Evolutionary conservation across 257 asterid species (phyloP).

Genomic region (Mentha longifolia): DNA sequence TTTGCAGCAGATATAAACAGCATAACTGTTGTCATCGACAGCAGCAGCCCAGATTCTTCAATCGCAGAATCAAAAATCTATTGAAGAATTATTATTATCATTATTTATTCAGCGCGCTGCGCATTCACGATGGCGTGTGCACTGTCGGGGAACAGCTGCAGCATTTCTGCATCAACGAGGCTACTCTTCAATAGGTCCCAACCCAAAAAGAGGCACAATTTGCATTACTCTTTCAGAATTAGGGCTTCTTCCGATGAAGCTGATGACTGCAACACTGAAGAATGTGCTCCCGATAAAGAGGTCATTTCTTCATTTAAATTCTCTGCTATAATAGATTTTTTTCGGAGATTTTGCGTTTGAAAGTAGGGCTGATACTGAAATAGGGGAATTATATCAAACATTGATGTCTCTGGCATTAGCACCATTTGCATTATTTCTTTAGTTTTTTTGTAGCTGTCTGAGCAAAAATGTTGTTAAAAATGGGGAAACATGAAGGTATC

Average conservation of each 20-base stretch:
- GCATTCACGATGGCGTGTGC: conserved; percentile 46
- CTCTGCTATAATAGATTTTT: not conserved
- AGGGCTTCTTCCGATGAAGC: conserved; percentile 60
- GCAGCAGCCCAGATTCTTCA: not conserved
- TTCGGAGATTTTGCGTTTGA: not conserved
- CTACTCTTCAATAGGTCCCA: conserved; percentile 41
- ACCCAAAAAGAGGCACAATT: conserved; percentile 42
- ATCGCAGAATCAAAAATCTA: not conserved
- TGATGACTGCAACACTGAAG: conserved; percentile 79
- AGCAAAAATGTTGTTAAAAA: not conserved
- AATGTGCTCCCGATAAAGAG: conserved; percentile 98
- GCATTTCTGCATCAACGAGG: conserved; percentile 42
- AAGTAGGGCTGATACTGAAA: not conserved
- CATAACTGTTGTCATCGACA: not conserved
- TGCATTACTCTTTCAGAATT: conserved; percentile 35
- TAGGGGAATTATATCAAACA: not conserved
- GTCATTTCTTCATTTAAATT: conserved; percentile 33
- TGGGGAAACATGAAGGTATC: too few relatives aligned
- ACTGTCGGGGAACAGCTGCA: conserved; percentile 52
- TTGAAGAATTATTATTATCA: not conserved
- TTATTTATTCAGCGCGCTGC: not conserved
- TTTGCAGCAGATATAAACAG: not conserved
- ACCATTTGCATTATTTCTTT: not conserved
- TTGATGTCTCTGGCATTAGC: not conserved
- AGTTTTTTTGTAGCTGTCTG: not conserved